These are phyloP conservation scores for Selenicereus undatus DNA, from an alignment of 148 eudicot species.

Conservation along the genomic window DNA sequence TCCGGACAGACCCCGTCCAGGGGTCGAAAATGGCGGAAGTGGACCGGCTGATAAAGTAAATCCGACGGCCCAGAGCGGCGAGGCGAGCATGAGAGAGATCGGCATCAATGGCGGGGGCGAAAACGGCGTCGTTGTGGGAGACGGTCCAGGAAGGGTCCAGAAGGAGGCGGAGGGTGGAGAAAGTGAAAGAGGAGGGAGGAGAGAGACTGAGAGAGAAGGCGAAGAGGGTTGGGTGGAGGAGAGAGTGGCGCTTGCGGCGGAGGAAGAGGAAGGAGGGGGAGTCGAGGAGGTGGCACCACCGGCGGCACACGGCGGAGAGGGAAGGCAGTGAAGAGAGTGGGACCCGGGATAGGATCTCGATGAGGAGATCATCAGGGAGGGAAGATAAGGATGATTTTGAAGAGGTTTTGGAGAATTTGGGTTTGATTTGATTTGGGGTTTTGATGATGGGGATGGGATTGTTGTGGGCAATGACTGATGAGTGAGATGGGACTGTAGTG, in stretches of 20 bases:
- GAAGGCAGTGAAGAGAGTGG: conserved; percentile 53
- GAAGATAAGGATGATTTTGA: conserved; percentile 28
- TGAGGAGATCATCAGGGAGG: conserved; percentile 70
- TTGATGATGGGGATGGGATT: conserved; percentile 20
- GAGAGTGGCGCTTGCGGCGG: conserved; percentile 42
- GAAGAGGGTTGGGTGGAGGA: conserved; percentile 46
- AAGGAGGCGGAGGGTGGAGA: conserved; percentile 29
- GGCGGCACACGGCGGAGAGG: conserved; percentile 56
- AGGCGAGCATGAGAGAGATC: conserved; percentile 44
- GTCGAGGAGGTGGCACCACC: conserved; percentile 59
- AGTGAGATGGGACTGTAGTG: conserved; percentile 18
- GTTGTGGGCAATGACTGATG: not conserved
- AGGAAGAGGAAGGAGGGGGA: conserved; percentile 45
- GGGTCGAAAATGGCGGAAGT: conserved; percentile 42
- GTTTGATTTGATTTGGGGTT: conserved; percentile 4
- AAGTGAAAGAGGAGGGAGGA: conserved; percentile 29
- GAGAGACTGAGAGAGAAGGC: conserved; percentile 33
- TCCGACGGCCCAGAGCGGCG: conserved; percentile 40
- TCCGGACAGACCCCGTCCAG: conserved; percentile 52
- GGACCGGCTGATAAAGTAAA: conserved; percentile 42
- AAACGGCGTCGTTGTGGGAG: conserved; percentile 23
- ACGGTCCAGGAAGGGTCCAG: conserved; percentile 38
- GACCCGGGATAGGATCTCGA: conserved; percentile 53
- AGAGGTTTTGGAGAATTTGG: not conserved
- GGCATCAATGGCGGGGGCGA: not conserved